Conservation (phyloP, 441 rosid species). For the Aleurites moluccanus region DNA sequence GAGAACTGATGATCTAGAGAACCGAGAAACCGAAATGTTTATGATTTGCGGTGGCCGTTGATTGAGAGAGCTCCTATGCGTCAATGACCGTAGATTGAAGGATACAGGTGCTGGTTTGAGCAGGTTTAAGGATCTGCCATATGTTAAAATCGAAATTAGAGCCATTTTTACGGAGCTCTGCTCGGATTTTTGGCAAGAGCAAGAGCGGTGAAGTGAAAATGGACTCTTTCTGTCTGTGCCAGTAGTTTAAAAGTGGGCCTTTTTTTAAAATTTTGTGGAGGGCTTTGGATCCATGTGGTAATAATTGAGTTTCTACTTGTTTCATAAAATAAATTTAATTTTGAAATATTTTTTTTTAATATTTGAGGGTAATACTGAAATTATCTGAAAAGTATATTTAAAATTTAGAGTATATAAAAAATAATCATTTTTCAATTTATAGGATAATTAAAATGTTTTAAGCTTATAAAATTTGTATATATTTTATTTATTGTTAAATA, state of each 20-base stretch:
- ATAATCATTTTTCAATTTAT: too few species aligned
- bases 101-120: constrained; percentile 28
- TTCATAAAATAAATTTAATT: too few species aligned
- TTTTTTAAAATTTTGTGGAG: background rate
- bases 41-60: background rate
- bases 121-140: constrained; percentile 36
- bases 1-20: constrained; percentile 30
- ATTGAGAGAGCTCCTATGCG: constrained; percentile 16
- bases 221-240: background rate
- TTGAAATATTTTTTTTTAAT: too few species aligned
- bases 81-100: constrained; percentile 25
- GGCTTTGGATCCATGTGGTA: constrained; percentile 18
- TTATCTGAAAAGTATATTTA: too few species aligned
- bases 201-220: too few species aligned
- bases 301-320: too few species aligned
- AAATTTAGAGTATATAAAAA: too few species aligned
- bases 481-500: too few species aligned
- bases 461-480: too few species aligned
- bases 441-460: too few species aligned
- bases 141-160: constrained; percentile 34
- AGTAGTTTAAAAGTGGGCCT: background rate
- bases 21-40: constrained; percentile 16
- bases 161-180: constrained; percentile 29
- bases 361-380: too few species aligned
- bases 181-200: too few species aligned